Conservation (phyloP, 495 filamentous ascomycete genomes). For the Aspergillus conjunctus region DNA sequence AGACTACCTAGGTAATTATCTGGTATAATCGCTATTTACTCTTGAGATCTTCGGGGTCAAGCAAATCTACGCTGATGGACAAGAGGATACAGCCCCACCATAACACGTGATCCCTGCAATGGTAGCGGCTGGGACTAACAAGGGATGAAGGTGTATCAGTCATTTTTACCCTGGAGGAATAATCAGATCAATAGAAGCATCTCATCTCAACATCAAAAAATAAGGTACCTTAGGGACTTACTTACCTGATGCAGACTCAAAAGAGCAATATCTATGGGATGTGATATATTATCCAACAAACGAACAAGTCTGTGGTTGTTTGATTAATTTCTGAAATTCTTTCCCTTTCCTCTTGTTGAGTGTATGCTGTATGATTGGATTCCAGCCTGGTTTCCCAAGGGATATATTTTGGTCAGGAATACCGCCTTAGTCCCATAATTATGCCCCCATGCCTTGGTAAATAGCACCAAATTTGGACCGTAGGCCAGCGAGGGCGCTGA, state of each 20-base stretch:
- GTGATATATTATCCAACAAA: background rate
- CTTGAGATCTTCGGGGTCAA: too few relatives aligned
- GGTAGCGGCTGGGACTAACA: background rate
- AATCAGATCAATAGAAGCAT: too few relatives aligned
- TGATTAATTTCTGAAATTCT: background rate
- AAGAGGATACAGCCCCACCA: conserved; percentile 8
- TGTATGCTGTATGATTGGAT: background rate
- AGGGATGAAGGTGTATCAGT: background rate
- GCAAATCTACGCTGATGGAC: too few relatives aligned
- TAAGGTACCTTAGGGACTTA: too few relatives aligned
- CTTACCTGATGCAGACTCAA: too few relatives aligned
- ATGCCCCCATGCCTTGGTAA: background rate
- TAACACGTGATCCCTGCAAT: conserved; percentile 13
- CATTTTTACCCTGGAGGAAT: too few relatives aligned
- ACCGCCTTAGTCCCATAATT: conserved; percentile 5
- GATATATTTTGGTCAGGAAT: background rate
- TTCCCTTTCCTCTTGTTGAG: background rate
- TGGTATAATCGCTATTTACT: too few relatives aligned
- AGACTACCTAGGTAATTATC: too few relatives aligned
- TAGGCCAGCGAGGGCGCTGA: background rate
- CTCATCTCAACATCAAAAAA: too few relatives aligned
- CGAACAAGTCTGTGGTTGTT: too few relatives aligned
- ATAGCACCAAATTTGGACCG: conserved; percentile 4
- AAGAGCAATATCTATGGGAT: too few relatives aligned
- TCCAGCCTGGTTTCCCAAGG: background rate